Evolutionary conservation across 2,329 filamentous ascomycete genomes (phyloP).

Genomic region (Pseudogymnoascus sp.): DNA sequence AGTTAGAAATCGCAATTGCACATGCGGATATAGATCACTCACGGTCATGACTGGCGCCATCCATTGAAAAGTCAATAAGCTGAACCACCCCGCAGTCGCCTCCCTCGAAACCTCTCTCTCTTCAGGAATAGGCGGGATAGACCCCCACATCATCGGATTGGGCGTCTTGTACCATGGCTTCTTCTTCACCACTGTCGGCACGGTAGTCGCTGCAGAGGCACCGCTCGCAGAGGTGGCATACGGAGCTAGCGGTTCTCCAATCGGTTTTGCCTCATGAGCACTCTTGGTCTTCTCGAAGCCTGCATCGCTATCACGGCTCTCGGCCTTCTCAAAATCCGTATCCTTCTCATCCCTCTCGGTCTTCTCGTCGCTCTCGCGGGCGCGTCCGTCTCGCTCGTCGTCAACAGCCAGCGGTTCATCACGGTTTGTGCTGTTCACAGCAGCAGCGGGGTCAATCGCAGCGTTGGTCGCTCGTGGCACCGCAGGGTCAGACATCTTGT

Average conservation of each 20-base stretch:
- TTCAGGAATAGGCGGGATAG: slow-evolving; percentile 47
- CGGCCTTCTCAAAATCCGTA: slow-evolving; percentile 17
- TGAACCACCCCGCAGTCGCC: slow-evolving; percentile 66
- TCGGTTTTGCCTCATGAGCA: not conserved
- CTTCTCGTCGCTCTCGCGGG: slow-evolving; percentile 17
- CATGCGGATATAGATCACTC: slow-evolving; percentile 28
- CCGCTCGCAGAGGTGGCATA: not conserved
- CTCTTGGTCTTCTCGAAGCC: slow-evolving; percentile 10
- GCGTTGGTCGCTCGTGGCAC: not conserved
- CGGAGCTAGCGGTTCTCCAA: not conserved
- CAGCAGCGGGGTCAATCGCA: slow-evolving; percentile 13
- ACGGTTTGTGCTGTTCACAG: slow-evolving; percentile 14
- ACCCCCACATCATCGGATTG: slow-evolving; percentile 56
- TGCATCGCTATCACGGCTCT: slow-evolving; percentile 17
- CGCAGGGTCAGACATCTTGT: not conserved
- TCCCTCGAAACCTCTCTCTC: slow-evolving; percentile 55
- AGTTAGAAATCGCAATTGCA: slow-evolving; percentile 16
- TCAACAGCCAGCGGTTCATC: slow-evolving; percentile 16
- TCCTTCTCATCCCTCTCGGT: slow-evolving; percentile 24
- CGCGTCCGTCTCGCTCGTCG: slow-evolving; percentile 17
- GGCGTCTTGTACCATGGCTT: slow-evolving; percentile 57
- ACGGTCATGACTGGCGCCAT: slow-evolving; percentile 80
- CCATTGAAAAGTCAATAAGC: slow-evolving; percentile 77
- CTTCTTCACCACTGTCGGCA: slow-evolving; percentile 25
- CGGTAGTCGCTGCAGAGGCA: not conserved